Percentiles rank a stretch among this genome's conserved stretches.
phyloP scores from a whole-genome alignment of 805 yeast genomes.

The Kluyveromyces nonfermentans region DNA sequence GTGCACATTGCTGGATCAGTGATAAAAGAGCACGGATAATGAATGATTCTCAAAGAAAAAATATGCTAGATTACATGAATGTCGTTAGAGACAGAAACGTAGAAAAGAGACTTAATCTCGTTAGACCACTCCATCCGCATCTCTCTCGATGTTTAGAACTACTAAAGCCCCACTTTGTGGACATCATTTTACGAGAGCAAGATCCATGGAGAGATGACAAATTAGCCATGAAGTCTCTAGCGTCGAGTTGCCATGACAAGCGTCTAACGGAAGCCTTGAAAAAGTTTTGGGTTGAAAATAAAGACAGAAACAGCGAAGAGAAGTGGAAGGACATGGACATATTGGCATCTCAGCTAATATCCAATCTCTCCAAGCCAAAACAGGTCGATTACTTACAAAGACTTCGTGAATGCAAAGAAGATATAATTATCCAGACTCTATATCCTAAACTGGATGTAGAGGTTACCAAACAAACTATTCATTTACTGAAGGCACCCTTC shows the following conservation, averaged over 20 bases:
- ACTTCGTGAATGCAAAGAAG: conserved; percentile 68
- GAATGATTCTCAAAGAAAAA: conserved; percentile 63
- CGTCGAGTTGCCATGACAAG: conserved; percentile 55
- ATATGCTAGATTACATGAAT: conserved; percentile 78
- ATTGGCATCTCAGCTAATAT: conserved; percentile 31
- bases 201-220: conserved; percentile 69
- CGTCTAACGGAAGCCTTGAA: conserved; percentile 43
- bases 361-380: conserved; percentile 12
- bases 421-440: conserved; percentile 65
- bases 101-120: conserved; percentile 41
- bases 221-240: conserved; percentile 46
- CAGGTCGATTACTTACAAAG: conserved; percentile 31
- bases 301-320: conserved; percentile 42
- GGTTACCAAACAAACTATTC: conserved; percentile 83
- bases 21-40: conserved; percentile 70
- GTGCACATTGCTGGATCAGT: conserved; percentile 97
- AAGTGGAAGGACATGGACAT: conserved; percentile 76
- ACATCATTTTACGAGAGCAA: conserved; percentile 66
- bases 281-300: conserved; percentile 48
- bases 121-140: conserved; percentile 87
- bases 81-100: conserved; percentile 48
- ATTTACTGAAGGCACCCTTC: conserved; percentile 90
- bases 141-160: conserved; percentile 64
- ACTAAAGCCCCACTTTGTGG: conserved; percentile 53
- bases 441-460: conserved; percentile 92